Evolutionary conservation across 2,329 filamentous ascomycete species (phyloP).

Genomic region (Penicillium sp.): DNA sequence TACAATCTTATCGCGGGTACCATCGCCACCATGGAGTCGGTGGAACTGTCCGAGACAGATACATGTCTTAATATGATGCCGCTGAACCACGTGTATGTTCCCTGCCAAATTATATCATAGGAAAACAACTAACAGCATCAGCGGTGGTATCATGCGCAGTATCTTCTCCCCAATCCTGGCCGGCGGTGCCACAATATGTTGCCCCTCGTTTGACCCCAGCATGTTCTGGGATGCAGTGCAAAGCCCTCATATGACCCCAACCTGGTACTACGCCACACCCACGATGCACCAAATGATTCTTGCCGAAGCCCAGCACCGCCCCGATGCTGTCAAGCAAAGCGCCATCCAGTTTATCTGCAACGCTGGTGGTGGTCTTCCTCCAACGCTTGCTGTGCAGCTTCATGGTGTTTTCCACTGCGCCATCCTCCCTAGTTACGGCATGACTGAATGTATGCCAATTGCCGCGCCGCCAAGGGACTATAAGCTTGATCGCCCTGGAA

Average conservation of each 20-base stretch:
- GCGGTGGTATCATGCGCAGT: conserved; percentile 56
- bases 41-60: conserved; percentile 50
- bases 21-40: conserved; percentile 55
- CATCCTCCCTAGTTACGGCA: conserved; percentile 59
- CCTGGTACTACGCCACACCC: conserved; percentile 61
- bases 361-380: conserved; percentile 55
- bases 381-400: conserved; percentile 52
- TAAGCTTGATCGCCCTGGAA: conserved; percentile 53
- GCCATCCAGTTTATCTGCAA: conserved; percentile 57
- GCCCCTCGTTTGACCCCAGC: conserved; percentile 54
- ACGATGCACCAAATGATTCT: conserved; percentile 59
- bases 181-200: conserved; percentile 56
- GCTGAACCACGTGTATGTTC: conserved; percentile 55
- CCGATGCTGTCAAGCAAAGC: conserved; percentile 44
- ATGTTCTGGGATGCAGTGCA: conserved; percentile 58
- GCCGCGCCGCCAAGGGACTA: conserved; percentile 57
- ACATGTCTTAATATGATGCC: conserved; percentile 62
- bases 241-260: conserved; percentile 43
- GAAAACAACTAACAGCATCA: conserved; percentile 18
- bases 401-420: conserved; percentile 53
- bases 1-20: conserved; percentile 55
- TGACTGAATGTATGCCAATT: conserved; percentile 63
- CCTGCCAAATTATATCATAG: too few species aligned
- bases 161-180: conserved; percentile 57
- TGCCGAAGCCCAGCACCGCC: conserved; percentile 45